Conservation (phyloP, 495 filamentous ascomycete species). For the Xylaria curta region DNA sequence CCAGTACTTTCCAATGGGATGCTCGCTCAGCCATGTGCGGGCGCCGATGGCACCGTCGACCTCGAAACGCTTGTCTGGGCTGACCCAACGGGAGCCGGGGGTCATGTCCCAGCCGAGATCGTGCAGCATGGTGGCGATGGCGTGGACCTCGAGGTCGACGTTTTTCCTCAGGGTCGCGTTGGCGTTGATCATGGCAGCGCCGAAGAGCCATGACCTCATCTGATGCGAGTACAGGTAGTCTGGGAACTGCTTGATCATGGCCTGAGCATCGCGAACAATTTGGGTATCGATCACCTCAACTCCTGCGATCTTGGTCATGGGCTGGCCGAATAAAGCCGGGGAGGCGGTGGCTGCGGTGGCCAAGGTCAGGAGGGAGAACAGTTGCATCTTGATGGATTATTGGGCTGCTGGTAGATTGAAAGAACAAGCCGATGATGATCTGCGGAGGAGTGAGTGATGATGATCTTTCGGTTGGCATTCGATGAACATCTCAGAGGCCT, state of each 20-base stretch:
- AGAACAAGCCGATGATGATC: neutral
- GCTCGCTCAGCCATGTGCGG: constrained; percentile 65
- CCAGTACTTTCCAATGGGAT: constrained; percentile 27
- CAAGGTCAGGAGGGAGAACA: constrained; percentile 15
- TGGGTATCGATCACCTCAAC: constrained; percentile 37
- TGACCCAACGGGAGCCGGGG: constrained; percentile 37
- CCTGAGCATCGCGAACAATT: constrained; percentile 41
- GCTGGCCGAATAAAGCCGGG: neutral
- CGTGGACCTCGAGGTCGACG: constrained; percentile 45
- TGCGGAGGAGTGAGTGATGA: neutral
- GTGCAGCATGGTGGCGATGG: constrained; percentile 42
- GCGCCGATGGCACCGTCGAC: constrained; percentile 83
- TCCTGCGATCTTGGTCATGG: constrained; percentile 32
- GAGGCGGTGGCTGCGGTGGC: constrained; percentile 19
- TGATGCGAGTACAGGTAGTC: constrained; percentile 46
- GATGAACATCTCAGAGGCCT: neutral
- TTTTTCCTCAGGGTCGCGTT: constrained; percentile 35
- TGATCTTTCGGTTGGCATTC: neutral
- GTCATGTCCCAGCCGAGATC: constrained; percentile 40
- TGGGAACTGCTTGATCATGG: constrained; percentile 43
- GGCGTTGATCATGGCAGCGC: constrained; percentile 45
- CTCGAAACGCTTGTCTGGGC: constrained; percentile 46
- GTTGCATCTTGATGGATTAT: constrained; percentile 19
- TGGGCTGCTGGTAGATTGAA: neutral
- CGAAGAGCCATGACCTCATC: constrained; percentile 55